phyloP scores from a whole-genome alignment of 1,284 basidiomycete species.

The Rhodotorula mucilaginosa region DNA sequence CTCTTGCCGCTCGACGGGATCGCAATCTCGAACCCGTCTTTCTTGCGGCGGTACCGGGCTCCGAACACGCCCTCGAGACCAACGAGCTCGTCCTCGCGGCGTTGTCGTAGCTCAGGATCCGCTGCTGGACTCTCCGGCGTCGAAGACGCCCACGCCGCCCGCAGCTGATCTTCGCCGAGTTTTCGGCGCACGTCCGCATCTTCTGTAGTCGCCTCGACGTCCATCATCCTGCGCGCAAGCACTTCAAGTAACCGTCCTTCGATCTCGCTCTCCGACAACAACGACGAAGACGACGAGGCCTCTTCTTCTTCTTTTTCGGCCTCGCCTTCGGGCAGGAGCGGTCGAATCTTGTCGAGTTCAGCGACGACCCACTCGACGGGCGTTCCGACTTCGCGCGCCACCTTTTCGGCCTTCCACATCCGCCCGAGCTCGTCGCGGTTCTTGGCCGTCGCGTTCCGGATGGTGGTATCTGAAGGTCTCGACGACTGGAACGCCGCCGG shows the following conservation, averaged over 20 bases:
- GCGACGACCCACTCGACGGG: constrained; percentile 68
- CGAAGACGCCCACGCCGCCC: neutral
- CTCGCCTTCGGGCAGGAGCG: too few species aligned
- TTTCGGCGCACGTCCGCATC: constrained; percentile 42
- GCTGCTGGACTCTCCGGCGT: constrained; percentile 30
- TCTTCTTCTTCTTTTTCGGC: constrained; percentile 66
- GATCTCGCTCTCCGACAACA: constrained; percentile 36
- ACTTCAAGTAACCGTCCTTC: constrained; percentile 47
- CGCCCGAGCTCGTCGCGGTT: constrained; percentile 61
- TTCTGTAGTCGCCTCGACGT: constrained; percentile 55
- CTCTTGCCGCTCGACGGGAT: constrained; percentile 38
- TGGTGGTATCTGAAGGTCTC: constrained; percentile 38
- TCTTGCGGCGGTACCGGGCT: constrained; percentile 45
- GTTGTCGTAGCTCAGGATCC: constrained; percentile 54
- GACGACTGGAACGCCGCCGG: constrained; percentile 63
- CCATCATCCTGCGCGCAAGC: constrained; percentile 48
- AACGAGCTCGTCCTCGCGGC: constrained; percentile 70
- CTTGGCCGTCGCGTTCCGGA: constrained; percentile 37
- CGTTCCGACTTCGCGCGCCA: constrained; percentile 79
- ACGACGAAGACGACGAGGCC: constrained; percentile 81
- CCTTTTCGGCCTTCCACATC: constrained; percentile 78
- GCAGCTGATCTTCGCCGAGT: constrained; percentile 15
- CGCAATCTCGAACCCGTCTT: constrained; percentile 45
- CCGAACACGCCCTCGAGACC: constrained; percentile 59
- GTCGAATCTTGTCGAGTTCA: constrained; percentile 48